Evolutionary conservation across 2,329 filamentous ascomycete genomes (phyloP).

Genomic region (Penicillium sp.): DNA sequence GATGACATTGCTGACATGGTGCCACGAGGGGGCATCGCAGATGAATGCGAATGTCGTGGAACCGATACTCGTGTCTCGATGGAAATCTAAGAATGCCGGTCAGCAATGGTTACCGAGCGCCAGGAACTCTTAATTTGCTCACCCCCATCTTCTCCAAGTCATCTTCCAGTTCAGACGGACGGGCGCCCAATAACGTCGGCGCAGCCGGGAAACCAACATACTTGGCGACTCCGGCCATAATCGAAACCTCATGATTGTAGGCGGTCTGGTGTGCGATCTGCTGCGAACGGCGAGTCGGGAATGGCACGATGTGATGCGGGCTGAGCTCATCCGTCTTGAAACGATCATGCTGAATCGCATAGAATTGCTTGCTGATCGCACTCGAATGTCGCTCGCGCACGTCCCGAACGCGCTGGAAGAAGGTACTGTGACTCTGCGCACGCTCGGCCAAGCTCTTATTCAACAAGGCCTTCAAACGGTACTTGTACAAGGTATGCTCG

Average conservation of each 20-base stretch:
- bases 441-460: constrained; percentile 78
- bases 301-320: constrained; percentile 79
- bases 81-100: constrained; percentile 31
- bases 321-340: constrained; percentile 76
- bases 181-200: constrained; percentile 77
- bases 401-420: constrained; percentile 83
- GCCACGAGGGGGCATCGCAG: constrained; percentile 33
- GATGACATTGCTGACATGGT: constrained; percentile 40
- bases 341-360: constrained; percentile 87
- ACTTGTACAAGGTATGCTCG: constrained; percentile 72
- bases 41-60: constrained; percentile 35
- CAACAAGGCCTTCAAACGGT: constrained; percentile 73
- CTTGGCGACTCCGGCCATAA: constrained; percentile 87
- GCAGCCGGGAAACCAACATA: constrained; percentile 95
- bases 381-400: constrained; percentile 79
- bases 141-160: constrained; percentile 91
- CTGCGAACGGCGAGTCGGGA: constrained; percentile 74
- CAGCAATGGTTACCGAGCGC: constrained; percentile 3
- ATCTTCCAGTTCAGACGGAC: constrained; percentile 74
- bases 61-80: constrained; percentile 33
- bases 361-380: constrained; percentile 84
- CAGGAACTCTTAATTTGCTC: constrained; percentile 45
- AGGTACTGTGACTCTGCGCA: constrained; percentile 85
- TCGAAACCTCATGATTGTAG: constrained; percentile 93
- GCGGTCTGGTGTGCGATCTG: constrained; percentile 83